phyloP scores from a whole-genome alignment of 1,284 basidiomycete genomes.

The Ganoderma meredithae region DNA sequence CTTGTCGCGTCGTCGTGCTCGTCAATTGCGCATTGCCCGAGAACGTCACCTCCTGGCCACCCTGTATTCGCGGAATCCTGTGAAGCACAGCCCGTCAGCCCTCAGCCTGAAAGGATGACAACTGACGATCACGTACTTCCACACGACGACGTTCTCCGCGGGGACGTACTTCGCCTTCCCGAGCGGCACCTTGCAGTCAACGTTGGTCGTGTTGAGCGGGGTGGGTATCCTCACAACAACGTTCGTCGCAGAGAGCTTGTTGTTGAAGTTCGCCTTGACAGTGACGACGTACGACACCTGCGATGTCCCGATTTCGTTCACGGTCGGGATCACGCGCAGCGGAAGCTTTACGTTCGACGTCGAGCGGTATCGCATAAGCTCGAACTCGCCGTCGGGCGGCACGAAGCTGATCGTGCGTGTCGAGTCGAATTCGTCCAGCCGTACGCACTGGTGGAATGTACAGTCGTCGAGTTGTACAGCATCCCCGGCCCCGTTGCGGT shows the following conservation, averaged over 20 bases:
- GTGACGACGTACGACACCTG: conserved; percentile 93
- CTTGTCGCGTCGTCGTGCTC: conserved; percentile 88
- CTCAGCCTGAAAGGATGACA: background rate
- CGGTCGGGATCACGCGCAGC: conserved; percentile 88
- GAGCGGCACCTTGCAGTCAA: conserved; percentile 88
- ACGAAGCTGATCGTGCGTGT: conserved; percentile 95
- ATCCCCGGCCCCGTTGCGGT: conserved; percentile 60
- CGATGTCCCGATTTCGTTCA: conserved; percentile 91
- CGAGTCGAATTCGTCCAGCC: conserved; percentile 93
- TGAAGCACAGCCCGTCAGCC: background rate
- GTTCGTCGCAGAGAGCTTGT: conserved; percentile 93
- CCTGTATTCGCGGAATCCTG: conserved; percentile 93
- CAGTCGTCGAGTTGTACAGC: conserved; percentile 97
- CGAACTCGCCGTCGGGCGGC: conserved; percentile 98
- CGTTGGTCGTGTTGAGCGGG: conserved; percentile 91
- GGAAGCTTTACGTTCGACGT: conserved; percentile 97
- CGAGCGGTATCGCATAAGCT: conserved; percentile 98
- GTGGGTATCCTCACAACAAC: conserved; percentile 95
- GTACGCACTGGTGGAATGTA: conserved; percentile 98
- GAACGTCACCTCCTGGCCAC: conserved; percentile 90
- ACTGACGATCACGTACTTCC: conserved; percentile 80
- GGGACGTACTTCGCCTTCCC: conserved; percentile 99
- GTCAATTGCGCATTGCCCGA: conserved; percentile 87
- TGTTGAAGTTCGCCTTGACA: conserved; percentile 89
- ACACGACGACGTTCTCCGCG: conserved; percentile 93